Evolutionary conservation across 176 grass and related monocot genomes (phyloP).

Genomic region (Avena sativa): DNA sequence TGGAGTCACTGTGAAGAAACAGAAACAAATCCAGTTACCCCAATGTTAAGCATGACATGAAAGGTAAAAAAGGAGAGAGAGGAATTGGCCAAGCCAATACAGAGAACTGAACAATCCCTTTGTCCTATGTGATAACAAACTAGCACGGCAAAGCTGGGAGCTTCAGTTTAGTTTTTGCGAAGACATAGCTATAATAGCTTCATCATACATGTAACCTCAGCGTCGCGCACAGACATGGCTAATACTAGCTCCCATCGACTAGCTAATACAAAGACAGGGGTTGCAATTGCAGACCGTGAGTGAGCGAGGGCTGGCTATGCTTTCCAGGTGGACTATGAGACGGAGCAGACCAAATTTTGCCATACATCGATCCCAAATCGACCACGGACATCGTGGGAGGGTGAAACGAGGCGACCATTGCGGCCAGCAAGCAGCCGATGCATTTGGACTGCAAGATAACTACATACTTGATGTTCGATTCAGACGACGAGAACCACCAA

Average conservation of each 20-base stretch:
- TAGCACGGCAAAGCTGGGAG: neutral
- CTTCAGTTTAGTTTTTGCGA: neutral
- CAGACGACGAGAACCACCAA: neutral
- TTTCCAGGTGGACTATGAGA: neutral
- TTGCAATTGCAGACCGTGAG: neutral
- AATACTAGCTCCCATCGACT: neutral
- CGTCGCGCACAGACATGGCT: neutral
- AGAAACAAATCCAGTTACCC: constrained; percentile 12
- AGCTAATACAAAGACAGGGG: neutral
- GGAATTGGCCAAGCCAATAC: neutral
- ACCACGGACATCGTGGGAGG: neutral
- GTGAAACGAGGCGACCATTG: neutral
- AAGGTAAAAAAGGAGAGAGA: neutral
- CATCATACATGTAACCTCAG: neutral
- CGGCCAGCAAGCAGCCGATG: neutral
- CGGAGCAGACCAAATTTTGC: no score
- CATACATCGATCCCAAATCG: neutral
- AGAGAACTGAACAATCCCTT: neutral
- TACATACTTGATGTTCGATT: no score
- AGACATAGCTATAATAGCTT: neutral
- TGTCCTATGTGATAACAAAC: neutral
- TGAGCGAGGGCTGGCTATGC: neutral
- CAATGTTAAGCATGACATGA: neutral
- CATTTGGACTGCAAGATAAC: neutral
- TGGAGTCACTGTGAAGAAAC: constrained; percentile 57